Evolutionary conservation across 768 basidiomycete species (phyloP).

Genomic region (Gloeopeniophorella convolvens): DNA sequence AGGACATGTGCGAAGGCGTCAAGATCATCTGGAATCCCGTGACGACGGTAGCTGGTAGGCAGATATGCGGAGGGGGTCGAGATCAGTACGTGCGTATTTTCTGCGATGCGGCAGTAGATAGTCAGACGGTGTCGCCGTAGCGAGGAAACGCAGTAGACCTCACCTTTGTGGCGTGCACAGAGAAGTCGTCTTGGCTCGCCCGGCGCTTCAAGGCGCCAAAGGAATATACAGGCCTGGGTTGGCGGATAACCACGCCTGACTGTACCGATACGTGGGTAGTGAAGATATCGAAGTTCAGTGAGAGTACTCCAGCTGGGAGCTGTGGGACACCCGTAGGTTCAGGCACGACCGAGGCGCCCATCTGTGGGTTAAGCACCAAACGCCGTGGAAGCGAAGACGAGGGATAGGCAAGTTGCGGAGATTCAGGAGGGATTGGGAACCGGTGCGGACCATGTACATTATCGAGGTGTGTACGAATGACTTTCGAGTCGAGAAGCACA

Average conservation of each 20-base stretch:
- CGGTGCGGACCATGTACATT: slow-evolving; percentile 2
- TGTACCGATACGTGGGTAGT: neutral
- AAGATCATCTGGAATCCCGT: no score
- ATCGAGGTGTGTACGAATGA: slow-evolving; percentile 7
- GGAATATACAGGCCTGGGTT: neutral
- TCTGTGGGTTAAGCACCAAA: neutral
- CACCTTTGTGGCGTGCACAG: neutral
- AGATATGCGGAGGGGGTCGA: no score
- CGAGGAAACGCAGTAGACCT: no score
- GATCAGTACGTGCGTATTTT: no score
- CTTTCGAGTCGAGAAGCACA: slow-evolving; percentile 9
- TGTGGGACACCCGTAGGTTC: no score
- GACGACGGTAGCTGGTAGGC: no score
- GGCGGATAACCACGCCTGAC: neutral
- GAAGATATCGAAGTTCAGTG: neutral
- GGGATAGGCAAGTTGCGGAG: neutral
- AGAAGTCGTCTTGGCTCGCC: neutral
- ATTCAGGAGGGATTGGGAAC: neutral
- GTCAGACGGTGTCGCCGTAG: no score
- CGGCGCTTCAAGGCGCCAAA: slow-evolving; percentile 3
- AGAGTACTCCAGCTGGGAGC: no score
- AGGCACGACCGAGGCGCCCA: neutral
- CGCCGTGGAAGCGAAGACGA: neutral
- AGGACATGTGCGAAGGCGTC: no score
- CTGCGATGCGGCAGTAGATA: no score